phyloP scores from a whole-genome alignment of 2,329 filamentous ascomycete genomes.

The Tolypocladium sp. region DNA sequence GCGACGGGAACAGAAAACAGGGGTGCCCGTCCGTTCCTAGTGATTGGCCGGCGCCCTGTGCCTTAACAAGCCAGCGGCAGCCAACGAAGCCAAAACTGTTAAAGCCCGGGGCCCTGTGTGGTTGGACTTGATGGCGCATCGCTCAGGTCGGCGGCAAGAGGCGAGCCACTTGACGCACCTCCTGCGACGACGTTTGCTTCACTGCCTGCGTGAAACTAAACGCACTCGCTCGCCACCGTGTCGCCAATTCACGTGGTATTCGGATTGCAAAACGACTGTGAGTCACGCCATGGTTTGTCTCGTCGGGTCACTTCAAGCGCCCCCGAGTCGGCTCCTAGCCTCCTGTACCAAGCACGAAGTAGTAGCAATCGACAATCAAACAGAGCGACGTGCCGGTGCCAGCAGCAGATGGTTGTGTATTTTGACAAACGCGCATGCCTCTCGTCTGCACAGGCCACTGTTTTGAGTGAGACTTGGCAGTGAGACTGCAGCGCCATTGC shows the following conservation, averaged over 20 bases:
- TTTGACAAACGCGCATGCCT: neutral
- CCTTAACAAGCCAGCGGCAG: neutral
- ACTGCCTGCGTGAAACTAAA: neutral
- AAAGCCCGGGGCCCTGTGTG: neutral
- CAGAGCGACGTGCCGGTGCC: neutral
- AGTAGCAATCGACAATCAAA: neutral
- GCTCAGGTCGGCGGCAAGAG: neutral
- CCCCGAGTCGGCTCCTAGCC: too few relatives aligned
- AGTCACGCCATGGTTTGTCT: neutral
- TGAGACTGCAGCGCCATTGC: neutral
- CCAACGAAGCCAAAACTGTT: neutral
- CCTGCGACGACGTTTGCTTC: conserved; percentile 1
- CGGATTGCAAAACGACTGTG: neutral
- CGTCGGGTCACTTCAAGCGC: too few relatives aligned
- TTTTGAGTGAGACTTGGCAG: neutral
- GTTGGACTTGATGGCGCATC: neutral
- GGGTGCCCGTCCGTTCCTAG: neutral
- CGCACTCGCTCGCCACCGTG: neutral
- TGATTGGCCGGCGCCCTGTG: neutral
- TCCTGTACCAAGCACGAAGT: too few relatives aligned
- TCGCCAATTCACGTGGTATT: neutral
- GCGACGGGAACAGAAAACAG: neutral
- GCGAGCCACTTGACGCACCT: neutral
- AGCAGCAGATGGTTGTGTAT: neutral
- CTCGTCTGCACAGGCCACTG: neutral